A percentile compares a stretch with the other conserved stretches of the same genome.
Evolutionary conservation across 2,329 filamentous ascomycete genomes (phyloP).

Genomic region (Penicillium sp.): DNA sequence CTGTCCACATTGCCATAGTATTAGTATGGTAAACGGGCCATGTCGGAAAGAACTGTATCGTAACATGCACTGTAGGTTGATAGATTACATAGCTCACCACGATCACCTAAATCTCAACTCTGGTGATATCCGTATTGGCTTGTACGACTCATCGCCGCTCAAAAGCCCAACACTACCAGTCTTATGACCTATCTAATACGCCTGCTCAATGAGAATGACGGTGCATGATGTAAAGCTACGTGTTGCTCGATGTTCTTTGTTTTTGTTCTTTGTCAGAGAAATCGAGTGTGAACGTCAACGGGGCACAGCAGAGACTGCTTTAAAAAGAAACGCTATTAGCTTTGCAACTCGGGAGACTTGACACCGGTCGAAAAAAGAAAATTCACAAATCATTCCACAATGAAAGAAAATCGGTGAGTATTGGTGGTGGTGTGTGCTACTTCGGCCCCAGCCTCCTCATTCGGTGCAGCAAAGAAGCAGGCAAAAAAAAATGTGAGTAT

Average conservation of each 20-base stretch:
- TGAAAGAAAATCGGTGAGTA: conserved; percentile 10
- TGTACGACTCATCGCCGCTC: too few species aligned
- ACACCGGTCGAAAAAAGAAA: conserved; percentile 1
- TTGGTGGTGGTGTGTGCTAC: conserved; percentile 10
- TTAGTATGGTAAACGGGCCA: too few species aligned
- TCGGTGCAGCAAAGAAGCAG: conserved; percentile 9
- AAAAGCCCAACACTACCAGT: not conserved
- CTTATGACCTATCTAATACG: not conserved
- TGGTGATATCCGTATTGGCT: too few species aligned
- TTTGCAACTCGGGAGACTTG: conserved; percentile 1
- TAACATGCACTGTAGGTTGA: too few species aligned
- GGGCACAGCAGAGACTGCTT: conserved; percentile 2
- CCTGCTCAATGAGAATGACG: not conserved
- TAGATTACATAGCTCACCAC: too few species aligned
- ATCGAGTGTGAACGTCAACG: conserved; percentile 3
- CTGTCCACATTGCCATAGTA: too few species aligned
- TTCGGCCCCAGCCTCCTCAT: conserved; percentile 11
- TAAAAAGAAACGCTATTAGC: conserved; percentile 3
- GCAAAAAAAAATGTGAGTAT: conserved; percentile 7
- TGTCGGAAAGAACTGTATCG: too few species aligned
- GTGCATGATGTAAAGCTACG: not conserved
- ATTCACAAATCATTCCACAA: conserved; percentile 6
- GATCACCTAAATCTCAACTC: too few species aligned
- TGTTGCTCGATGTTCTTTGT: not conserved
- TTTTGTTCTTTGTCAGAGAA: not conserved